Conservation (phyloP, 2,329 filamentous ascomycete genomes). For the Pseudogymnoascus sp. region DNA sequence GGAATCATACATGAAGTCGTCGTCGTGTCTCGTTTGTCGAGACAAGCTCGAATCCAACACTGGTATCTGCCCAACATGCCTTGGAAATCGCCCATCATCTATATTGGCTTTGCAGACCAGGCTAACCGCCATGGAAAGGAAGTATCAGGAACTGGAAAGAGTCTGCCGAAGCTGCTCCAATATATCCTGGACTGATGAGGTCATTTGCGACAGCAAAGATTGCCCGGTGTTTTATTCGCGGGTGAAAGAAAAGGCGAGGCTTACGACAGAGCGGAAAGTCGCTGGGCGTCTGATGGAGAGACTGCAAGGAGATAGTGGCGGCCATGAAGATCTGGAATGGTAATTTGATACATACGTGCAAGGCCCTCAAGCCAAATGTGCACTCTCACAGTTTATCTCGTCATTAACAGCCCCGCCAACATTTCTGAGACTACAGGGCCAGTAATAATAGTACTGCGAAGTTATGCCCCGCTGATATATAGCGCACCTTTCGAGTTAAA, state of each 20-base stretch:
- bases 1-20: conserved; percentile 86
- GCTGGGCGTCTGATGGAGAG: conserved; percentile 38
- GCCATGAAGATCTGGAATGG: conserved; percentile 27
- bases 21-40: conserved; percentile 70
- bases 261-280: conserved; percentile 34
- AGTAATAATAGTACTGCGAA: not conserved
- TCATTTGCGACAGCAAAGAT: conserved; percentile 84
- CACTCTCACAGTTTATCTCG: not conserved
- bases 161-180: conserved; percentile 79
- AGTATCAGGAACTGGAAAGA: conserved; percentile 55
- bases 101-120: conserved; percentile 58
- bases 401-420: not conserved
- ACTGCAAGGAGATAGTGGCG: conserved; percentile 31
- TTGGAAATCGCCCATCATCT: conserved; percentile 49
- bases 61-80: conserved; percentile 55
- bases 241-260: conserved; percentile 51
- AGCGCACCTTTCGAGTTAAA: not conserved
- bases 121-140: conserved; percentile 58
- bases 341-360: conserved; percentile 14
- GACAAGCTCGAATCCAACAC: conserved; percentile 38
- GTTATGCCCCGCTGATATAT: not conserved
- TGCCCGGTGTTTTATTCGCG: conserved; percentile 88
- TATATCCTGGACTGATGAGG: conserved; percentile 64
- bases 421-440: not conserved
- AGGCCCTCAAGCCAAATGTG: not conserved